phyloP scores from a whole-genome alignment of 1,139 yeast species.

The Debaryomycetaceae sp. region DNA sequence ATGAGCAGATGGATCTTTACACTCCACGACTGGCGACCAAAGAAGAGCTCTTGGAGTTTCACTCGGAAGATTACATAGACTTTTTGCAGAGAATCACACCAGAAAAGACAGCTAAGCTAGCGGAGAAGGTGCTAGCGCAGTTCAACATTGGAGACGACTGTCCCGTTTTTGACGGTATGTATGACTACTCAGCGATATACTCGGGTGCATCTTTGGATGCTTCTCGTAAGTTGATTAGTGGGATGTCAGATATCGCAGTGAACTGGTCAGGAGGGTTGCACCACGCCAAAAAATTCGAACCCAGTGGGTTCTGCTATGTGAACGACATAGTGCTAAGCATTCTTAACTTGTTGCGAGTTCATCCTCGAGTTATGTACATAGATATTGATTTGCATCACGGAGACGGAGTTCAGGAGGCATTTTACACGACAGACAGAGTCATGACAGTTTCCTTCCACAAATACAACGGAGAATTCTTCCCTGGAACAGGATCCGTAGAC shows the following conservation, averaged over 20 bases:
- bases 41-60: conserved; percentile 77
- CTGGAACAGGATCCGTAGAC: conserved; percentile 89
- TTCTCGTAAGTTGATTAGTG: conserved; percentile 74
- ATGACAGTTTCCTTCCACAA: conserved; percentile 96
- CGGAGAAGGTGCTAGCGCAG: conserved; percentile 56
- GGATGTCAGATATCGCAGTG: conserved; percentile 91
- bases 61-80: conserved; percentile 82
- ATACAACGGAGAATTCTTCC: conserved; percentile 93
- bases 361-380: conserved; percentile 87
- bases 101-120: conserved; percentile 60
- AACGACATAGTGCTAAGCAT: conserved; percentile 93
- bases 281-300: conserved; percentile 93
- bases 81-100: conserved; percentile 82
- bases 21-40: conserved; percentile 78
- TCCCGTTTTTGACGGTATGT: conserved; percentile 94
- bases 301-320: conserved; percentile 92
- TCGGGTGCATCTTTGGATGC: conserved; percentile 96
- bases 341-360: conserved; percentile 74
- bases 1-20: conserved; percentile 87
- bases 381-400: conserved; percentile 98
- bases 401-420: conserved; percentile 98
- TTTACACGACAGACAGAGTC: conserved; percentile 90
- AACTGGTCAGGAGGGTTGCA: conserved; percentile 98
- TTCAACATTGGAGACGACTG: conserved; percentile 97
- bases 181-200: conserved; percentile 79